Evolutionary conservation across 345 rosid genomes (phyloP), one percentile per base, ranked within the genome.

Genomic region (Boechera divaricarpa): DNA sequence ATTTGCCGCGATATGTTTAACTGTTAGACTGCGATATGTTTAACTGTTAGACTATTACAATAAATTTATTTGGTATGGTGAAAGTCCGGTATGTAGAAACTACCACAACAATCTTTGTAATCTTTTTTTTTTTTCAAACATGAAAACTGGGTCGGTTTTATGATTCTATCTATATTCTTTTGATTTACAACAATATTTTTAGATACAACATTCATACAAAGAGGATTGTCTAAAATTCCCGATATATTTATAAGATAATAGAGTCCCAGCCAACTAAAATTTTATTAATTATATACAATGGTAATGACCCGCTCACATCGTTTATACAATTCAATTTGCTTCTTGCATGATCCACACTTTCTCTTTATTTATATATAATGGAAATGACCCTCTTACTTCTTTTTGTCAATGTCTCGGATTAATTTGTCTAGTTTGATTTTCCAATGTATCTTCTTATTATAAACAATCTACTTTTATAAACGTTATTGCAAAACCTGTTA

Each of bases 201-300:
- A 54, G n/a, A 11, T 11, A 54, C 9, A 54, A 6, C 39, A 57
- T 57, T 32, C 11, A 13, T 15, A 57, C 10, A 57, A 58, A 58
- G 13, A 35, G 2, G 42, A 58, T n/a, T 33, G 41, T 31, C 24
- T 58, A n/a, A n/a, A 33, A 15, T 21, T 33, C 41, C 41, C 6
- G 4, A n/a, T 32, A 35, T 57, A 8, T 8, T 57, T n/a, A 32
- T 57, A 58, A 5, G 3, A 58, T 58, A 58, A n/a, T 33, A 36
- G 63, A 58, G 41, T 58, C 63, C 63, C 26, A 9, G 63, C 33
- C 63, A 58, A 58, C 42, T 58, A 7, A 58, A 58, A n/a, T 58
- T 33, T 4, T 32, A 26, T 33, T 32, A 58, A 15, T 33, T n/a
- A 33, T 58, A 33, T 35, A 58, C 10, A 58, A 33, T 33, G 5